These are phyloP conservation scores for Pelargonium fulgidum DNA, from an alignment of 441 rosid species.

Conservation along the genomic window DNA sequence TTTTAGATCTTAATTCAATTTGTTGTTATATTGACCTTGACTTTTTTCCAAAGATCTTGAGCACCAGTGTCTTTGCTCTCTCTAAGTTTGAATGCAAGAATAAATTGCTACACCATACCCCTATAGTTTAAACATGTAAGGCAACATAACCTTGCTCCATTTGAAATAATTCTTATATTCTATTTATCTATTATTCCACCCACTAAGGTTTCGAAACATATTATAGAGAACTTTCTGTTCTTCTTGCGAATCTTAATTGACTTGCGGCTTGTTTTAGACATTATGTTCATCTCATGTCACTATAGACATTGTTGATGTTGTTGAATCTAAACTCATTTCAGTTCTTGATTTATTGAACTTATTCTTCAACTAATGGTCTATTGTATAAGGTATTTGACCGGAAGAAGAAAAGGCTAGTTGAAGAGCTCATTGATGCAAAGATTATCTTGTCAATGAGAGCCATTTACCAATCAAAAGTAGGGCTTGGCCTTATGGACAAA, in stretches of 20 bases:
- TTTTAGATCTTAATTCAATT: background rate
- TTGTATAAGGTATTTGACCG: conserved; percentile 69
- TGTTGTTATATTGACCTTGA: background rate
- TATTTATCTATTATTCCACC: background rate
- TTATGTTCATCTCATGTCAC: background rate
- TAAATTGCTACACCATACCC: background rate
- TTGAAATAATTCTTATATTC: background rate
- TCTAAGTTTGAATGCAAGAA: background rate
- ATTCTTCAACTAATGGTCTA: conserved; percentile 17
- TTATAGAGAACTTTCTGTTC: background rate
- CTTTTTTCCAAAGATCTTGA: no score
- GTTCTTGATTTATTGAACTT: background rate
- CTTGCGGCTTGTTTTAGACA: background rate
- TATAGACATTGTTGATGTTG: background rate
- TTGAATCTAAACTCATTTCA: background rate
- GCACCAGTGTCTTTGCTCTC: no score
- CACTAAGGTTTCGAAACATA: background rate
- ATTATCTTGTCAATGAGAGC: conserved; percentile 90
- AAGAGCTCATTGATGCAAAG: conserved; percentile 81
- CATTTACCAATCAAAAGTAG: conserved; percentile 84
- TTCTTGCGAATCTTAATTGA: background rate
- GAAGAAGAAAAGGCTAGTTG: conserved; percentile 77
- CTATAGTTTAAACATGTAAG: background rate
- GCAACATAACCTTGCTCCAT: background rate
- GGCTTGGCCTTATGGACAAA: conserved; percentile 74